Base-by-base conservation (phyloP, 2,329 filamentous ascomycete genomes). In the Verticillium isaacii region DNA sequence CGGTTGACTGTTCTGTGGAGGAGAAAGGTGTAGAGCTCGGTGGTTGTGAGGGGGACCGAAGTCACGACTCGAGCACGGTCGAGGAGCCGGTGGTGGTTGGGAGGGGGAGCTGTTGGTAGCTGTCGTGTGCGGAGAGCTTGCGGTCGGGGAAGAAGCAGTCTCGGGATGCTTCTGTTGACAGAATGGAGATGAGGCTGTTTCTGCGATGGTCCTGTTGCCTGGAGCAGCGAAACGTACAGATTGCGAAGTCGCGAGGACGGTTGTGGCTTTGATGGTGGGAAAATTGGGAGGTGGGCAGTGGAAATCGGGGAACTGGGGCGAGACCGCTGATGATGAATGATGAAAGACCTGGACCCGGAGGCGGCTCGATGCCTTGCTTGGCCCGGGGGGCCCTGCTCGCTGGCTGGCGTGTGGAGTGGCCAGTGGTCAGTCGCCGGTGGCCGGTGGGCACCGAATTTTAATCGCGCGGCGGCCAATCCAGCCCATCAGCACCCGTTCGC, bases 251-350 rank as follows among this genome's bases (percentile, higher is more conserved):
- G 54, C 54, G 12, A 56, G 15, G 15, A 9, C 54, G 54, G 29
- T 12, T 23, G 45, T 58, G 36, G 57, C 12, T 2, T 36, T 29
- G 58, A 8, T 55, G 19, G 58, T 61, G 50, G 61, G 64, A 65
- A 66, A 63, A 63, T 58, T 59, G 63, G 61, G 63, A 63, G 63
- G 61, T 63, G 64, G 64, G 63, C 58, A 64, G 45, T 52, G 19
- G 45, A 25, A 52, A 52, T 52, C 45, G 45, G 45, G 45, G 55
- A 57, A 65, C 62, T 62, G 63, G 63, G 62, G 58, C 61, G 59
- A 55, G 59, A 59, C 55, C 54, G 57, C 59, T 61, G 62, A 66
- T 66, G 65, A 66, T 66, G 65, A 66, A 65, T 64, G 65, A 65
- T 52, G 45, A 52, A 52, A 52, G 45, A 52, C 45, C 45, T 52